Evolutionary conservation across 192 early-diverging fungal species (phyloP).

Genomic region (Linnemannia schmuckeri): DNA sequence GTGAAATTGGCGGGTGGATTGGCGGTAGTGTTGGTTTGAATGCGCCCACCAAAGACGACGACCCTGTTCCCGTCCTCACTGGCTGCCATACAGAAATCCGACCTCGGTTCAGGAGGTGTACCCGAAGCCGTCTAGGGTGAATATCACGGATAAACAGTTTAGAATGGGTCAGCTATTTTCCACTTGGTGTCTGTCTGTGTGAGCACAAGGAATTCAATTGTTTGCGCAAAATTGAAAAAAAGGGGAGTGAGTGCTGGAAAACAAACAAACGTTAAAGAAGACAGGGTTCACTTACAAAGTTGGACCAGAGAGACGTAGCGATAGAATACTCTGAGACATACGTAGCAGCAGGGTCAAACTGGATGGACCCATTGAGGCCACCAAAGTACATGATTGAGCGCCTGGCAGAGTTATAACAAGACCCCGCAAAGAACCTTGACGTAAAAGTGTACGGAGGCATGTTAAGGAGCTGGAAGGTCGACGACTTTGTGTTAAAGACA

Average conservation of each 20-base stretch:
- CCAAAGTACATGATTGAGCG: constrained; percentile 42
- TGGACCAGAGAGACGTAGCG: constrained; percentile 13
- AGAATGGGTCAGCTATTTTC: background rate
- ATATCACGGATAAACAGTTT: background rate
- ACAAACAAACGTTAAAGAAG: background rate
- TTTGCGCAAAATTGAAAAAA: background rate
- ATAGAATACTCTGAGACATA: constrained; percentile 33
- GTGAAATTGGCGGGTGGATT: constrained; percentile 22
- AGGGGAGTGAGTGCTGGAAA: too few relatives aligned
- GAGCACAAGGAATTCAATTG: background rate
- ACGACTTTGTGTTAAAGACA: constrained; percentile 4
- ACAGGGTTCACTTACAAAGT: constrained; percentile 28
- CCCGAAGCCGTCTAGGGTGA: constrained; percentile 17
- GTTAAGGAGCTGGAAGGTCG: background rate
- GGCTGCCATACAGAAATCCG: constrained; percentile 40
- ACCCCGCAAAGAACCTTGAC: constrained; percentile 22
- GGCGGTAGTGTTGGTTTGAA: background rate
- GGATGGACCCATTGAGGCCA: constrained; percentile 13
- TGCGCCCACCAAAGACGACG: constrained; percentile 34
- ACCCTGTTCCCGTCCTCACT: constrained; percentile 40
- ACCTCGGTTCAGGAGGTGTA: constrained; percentile 11
- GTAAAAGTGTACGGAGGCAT: constrained; percentile 16
- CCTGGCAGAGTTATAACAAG: constrained; percentile 13
- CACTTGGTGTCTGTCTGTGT: background rate
- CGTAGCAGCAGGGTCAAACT: constrained; percentile 16